phyloP scores from a whole-genome alignment of 2,329 filamentous ascomycete species.

The Leptographium procerum region DNA sequence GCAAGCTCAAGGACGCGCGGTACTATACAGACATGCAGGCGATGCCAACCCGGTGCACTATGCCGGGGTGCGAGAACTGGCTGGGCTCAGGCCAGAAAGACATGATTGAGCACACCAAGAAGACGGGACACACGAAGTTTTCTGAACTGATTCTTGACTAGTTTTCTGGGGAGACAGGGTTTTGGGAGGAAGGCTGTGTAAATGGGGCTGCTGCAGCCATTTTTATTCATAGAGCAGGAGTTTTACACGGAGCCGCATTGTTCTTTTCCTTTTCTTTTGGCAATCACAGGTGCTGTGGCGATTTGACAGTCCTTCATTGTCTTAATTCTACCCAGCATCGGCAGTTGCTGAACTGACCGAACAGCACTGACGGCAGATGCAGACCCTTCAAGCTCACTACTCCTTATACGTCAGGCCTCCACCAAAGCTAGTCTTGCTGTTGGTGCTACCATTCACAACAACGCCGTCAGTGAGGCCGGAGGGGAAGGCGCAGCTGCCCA shows the following conservation, averaged over 20 bases:
- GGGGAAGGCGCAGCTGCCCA: constrained; percentile 61
- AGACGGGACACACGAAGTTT: constrained; percentile 45
- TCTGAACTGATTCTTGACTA: constrained; percentile 17
- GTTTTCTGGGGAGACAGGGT: not conserved
- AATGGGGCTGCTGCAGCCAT: not conserved
- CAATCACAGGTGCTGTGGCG: too few relatives aligned
- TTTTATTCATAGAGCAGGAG: not conserved
- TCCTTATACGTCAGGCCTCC: constrained; percentile 38
- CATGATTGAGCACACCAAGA: constrained; percentile 49
- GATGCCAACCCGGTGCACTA: constrained; percentile 68
- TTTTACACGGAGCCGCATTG: too few relatives aligned
- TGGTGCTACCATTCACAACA: constrained; percentile 31
- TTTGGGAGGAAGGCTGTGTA: not conserved
- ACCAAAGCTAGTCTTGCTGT: constrained; percentile 37
- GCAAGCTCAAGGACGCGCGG: constrained; percentile 54
- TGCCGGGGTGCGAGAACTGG: constrained; percentile 45
- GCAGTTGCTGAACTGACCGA: too few relatives aligned
- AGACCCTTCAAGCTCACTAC: too few relatives aligned
- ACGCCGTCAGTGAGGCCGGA: constrained; percentile 32
- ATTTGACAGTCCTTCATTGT: too few relatives aligned
- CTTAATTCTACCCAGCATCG: too few relatives aligned
- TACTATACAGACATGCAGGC: constrained; percentile 85
- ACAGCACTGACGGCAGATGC: not conserved
- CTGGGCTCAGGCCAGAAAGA: constrained; percentile 55
- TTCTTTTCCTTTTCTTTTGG: too few relatives aligned